These are phyloP conservation scores for Starmerella scarabaei DNA, from an alignment of 805 yeast species.

Conservation along the genomic window DNA sequence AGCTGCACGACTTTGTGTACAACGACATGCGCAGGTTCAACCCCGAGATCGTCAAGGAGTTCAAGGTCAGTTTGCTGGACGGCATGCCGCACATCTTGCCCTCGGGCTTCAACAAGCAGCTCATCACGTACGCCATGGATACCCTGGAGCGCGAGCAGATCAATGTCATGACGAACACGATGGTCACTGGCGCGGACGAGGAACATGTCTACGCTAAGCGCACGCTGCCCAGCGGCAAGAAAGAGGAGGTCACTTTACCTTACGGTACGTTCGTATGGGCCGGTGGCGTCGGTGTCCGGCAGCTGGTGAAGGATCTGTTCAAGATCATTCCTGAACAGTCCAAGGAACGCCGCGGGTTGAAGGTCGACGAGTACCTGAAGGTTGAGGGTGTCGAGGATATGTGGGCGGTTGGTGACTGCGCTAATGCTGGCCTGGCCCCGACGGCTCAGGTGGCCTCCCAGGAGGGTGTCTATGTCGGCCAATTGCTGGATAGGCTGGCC, in stretches of 20 bases:
- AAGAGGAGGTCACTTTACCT: slow-evolving; percentile 52
- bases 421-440: slow-evolving; percentile 78
- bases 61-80: slow-evolving; percentile 74
- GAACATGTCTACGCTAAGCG: slow-evolving; percentile 56
- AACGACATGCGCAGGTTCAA: slow-evolving; percentile 83
- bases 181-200: slow-evolving; percentile 74
- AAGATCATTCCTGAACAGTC: slow-evolving; percentile 46
- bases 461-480: slow-evolving; percentile 73
- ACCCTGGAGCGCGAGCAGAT: slow-evolving; percentile 58
- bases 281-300: slow-evolving; percentile 88
- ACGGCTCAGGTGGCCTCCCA: slow-evolving; percentile 97
- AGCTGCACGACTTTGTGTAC: slow-evolving; percentile 83
- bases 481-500: slow-evolving; percentile 46
- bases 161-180: slow-evolving; percentile 66
- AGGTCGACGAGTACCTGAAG: slow-evolving; percentile 69
- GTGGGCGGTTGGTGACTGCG: slow-evolving; percentile 90
- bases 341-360: slow-evolving; percentile 78
- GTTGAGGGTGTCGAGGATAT: slow-evolving; percentile 74
- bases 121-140: slow-evolving; percentile 58
- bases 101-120: slow-evolving; percentile 31
- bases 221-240: slow-evolving; percentile 53
- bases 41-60: slow-evolving; percentile 71
- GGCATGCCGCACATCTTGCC: slow-evolving; percentile 79
- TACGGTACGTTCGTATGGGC: slow-evolving; percentile 96
- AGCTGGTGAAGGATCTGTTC: slow-evolving; percentile 53